Conservation (phyloP, 106 monocot genomes). For the Chionographis japonica region DNA sequence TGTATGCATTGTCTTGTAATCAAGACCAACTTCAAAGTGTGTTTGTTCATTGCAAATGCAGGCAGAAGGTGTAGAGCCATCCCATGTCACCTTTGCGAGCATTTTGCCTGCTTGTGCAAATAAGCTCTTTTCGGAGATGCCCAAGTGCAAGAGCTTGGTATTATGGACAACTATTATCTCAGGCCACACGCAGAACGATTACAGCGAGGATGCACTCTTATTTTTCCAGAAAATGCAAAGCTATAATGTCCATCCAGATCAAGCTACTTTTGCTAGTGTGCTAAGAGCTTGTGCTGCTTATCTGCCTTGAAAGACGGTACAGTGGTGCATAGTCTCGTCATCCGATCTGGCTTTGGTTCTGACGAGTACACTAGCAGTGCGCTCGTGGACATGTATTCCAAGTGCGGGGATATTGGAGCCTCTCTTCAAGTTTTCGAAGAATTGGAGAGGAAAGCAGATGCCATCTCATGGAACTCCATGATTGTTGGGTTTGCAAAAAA, state of each 20-base stretch:
- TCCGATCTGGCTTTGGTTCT: conserved; percentile 30
- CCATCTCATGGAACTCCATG: conserved; percentile 62
- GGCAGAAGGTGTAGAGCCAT: conserved; percentile 34
- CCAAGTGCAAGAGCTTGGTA: conserved; percentile 24
- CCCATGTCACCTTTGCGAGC: conserved; percentile 43
- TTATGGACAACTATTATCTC: conserved; percentile 70
- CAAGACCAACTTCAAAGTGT: conserved; percentile 28
- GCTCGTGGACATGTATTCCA: conserved; percentile 79
- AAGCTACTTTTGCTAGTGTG: conserved; percentile 52
- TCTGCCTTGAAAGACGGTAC: conserved; percentile 42
- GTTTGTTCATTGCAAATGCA: conserved; percentile 44
- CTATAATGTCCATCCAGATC: conserved; percentile 29
- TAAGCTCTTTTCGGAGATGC: conserved; percentile 42
- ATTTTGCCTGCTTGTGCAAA: conserved; percentile 50
- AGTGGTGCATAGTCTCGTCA: conserved; percentile 41
- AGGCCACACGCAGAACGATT: conserved; percentile 45
- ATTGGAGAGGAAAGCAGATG: conserved; percentile 26
- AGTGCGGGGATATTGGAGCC: conserved; percentile 55
- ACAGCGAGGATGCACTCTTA: conserved; percentile 27
- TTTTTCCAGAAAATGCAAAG: conserved; percentile 42
- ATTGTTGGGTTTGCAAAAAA: conserved; percentile 65
- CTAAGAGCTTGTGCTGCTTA: conserved; percentile 55
- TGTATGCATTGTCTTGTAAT: conserved; percentile 72
- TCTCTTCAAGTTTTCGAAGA: conserved; percentile 43
- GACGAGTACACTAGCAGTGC: conserved; percentile 30